These are phyloP conservation scores for Groenewaldozyma tartarivorans DNA, from an alignment of 805 yeast species.

Conservation along the genomic window DNA sequence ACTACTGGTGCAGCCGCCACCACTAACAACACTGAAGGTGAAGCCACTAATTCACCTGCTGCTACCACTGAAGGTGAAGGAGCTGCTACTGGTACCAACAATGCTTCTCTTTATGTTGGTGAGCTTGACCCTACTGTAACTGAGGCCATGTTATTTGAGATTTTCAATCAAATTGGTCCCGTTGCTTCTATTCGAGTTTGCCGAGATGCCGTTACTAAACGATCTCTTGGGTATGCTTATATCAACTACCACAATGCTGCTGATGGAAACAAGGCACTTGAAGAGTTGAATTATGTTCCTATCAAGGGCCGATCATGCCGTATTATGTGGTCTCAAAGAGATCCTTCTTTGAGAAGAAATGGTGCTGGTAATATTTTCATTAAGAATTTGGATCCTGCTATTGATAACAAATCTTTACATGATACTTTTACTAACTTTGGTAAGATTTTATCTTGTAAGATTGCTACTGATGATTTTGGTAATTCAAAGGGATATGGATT, in stretches of 20 bases:
- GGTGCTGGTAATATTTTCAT: constrained; percentile 96
- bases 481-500: constrained; percentile 93
- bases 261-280: constrained; percentile 91
- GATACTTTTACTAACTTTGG: constrained; percentile 98
- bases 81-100: constrained; percentile 18
- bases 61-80: constrained; percentile 19
- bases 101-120: constrained; percentile 90
- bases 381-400: constrained; percentile 96
- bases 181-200: constrained; percentile 97
- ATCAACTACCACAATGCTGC: constrained; percentile 85
- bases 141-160: constrained; percentile 90
- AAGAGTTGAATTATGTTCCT: constrained; percentile 86
- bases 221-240: constrained; percentile 96
- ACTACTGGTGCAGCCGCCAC: constrained; percentile 15
- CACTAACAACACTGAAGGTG: constrained; percentile 14
- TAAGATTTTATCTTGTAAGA: constrained; percentile 90
- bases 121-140: constrained; percentile 88
- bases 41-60: constrained; percentile 14
- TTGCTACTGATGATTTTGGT: constrained; percentile 89
- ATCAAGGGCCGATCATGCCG: constrained; percentile 96
- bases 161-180: constrained; percentile 89
- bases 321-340: constrained; percentile 99
- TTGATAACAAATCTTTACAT: constrained; percentile 97
- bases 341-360: constrained; percentile 87
- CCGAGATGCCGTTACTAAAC: constrained; percentile 95